Percentiles rank a stretch among this genome's conserved stretches.
phyloP scores from a whole-genome alignment of 164 flowering plant genomes.

The Houttuynia cordata region DNA sequence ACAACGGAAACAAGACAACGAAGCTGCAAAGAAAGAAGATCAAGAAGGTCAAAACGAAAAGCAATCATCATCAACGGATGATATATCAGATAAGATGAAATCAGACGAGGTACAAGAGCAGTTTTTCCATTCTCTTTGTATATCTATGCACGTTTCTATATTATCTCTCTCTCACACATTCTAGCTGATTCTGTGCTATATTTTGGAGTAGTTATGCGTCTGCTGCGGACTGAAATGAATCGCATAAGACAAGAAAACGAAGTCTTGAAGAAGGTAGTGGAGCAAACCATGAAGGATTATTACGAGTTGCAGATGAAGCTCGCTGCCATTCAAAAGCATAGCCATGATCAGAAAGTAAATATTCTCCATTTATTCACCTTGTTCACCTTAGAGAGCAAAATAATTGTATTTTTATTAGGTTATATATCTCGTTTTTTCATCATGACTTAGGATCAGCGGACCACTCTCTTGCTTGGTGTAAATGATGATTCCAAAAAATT shows the following conservation, averaged over 20 bases:
- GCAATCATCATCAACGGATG: not conserved
- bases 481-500: slow-evolving; percentile 5
- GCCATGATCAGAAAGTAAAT: slow-evolving; percentile 24
- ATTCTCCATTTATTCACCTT: not conserved
- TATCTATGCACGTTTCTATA: not conserved
- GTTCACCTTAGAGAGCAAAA: too few species aligned
- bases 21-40: not conserved
- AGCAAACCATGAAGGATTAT: slow-evolving; percentile 57
- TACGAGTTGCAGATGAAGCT: slow-evolving; percentile 47
- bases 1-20: not conserved
- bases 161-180: not conserved
- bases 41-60: not conserved
- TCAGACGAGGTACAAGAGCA: slow-evolving; percentile 3
- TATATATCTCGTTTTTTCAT: not conserved
- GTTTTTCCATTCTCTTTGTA: not conserved
- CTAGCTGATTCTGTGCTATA: slow-evolving; percentile 14
- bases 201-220: slow-evolving; percentile 3
- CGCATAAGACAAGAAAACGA: slow-evolving; percentile 65
- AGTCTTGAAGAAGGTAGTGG: slow-evolving; percentile 40
- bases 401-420: not conserved
- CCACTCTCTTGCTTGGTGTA: slow-evolving; percentile 23
- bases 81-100: not conserved
- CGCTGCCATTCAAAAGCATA: slow-evolving; percentile 11
- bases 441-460: slow-evolving; percentile 24
- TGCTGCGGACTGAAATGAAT: slow-evolving; percentile 43